Base-by-base conservation (phyloP, 306 rosid species). In the Datisca glomerata region DNA sequence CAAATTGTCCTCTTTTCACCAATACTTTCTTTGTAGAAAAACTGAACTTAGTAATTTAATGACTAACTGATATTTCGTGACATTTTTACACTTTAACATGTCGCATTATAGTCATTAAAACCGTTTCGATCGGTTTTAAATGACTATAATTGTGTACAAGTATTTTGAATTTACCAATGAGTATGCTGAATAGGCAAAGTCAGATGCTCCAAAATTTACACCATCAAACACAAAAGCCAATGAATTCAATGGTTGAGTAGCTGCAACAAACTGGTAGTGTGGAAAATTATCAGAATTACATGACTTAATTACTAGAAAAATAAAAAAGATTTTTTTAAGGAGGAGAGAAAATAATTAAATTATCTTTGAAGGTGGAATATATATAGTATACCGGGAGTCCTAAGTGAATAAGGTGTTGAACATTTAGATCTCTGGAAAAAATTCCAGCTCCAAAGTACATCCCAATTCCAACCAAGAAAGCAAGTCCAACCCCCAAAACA, bases 221-320 rank as follows among this genome's bases (percentile, higher is more conserved):
- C 96, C 96, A 61, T 85, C 96, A 57, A 80, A 85, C 12, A 85
- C 85, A 72, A 85, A 85, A 42, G 96, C 89, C 59, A 80, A 56
- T 21, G 74, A 66, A 47, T 80, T 85, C 37, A 85, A 28, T 47
- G 96, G 96, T 20, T 85, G 96, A 48, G 96, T 85, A 33, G 67
- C 51, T 38, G 85, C 87, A 51, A 85, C 79, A 67, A 85, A 85
- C 96, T 85, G n/a, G n/a, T n/a, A n/a, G n/a, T n/a, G n/a, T n/a
- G n/a, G n/a, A n/a, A n/a, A n/a, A n/a, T n/a, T n/a, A n/a, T n/a
- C n/a, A n/a, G n/a, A n/a, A n/a, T n/a, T n/a, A n/a, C n/a, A n/a
- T n/a, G n/a, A n/a, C n/a, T n/a, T n/a, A n/a, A n/a, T n/a, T n/a
- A n/a, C 41, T 1, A 8, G 29, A 50, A 32, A 7, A 21, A 11